Evolutionary conservation across 352 stramenopile genomes (phyloP), one percentile per base, ranked within the genome.

Genomic region (Chrysophaeum taylorii): DNA sequence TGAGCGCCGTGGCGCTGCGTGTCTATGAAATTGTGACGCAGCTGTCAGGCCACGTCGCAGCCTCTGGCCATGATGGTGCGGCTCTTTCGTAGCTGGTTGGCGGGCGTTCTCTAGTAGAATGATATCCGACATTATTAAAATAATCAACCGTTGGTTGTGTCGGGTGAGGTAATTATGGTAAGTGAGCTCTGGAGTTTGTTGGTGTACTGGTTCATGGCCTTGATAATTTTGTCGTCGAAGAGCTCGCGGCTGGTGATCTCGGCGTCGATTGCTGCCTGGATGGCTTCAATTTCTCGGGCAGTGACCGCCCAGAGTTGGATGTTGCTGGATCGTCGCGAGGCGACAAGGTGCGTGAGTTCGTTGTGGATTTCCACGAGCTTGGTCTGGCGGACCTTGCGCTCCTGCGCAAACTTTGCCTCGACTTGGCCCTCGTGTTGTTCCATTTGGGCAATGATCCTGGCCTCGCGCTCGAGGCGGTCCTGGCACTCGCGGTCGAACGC

Each of bases 191-290:
- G 57, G 33, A 66, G 31, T 36, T 66, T 66, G 57, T 66, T 45
- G 12, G 57, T 66, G 35, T 66, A 66, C 33, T 16, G 14, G 57
- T 66, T 45, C 1, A 66, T 18, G 12, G 57, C 31, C 14, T 15
- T 42, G 33, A 66, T 45, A n/a, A 66, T 66, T 31, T 45, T 45
- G 57, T 66, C 57, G 57, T 66, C 57, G 9, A 14, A 9, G 12
- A 23, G 57, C 57, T 66, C 57, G 33, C 57, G 31, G 23, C 45
- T 9, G 1, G 1, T 25, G 41, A 48, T 48, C 33, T 63, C 52
- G 25, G 9, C 52, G 33, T 63, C 29, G 33, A 63, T 7, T 15
- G 9, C 5, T 7, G 29, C 9, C 52, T 63, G 52, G 52, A 63
- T 63, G 27, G 36, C 39, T 15, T 9, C 52, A 15, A 63, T 12